A percentile compares a stretch with the other conserved stretches of the same genome.
These are phyloP conservation scores for Bidens hawaiensis DNA, from an alignment of 140 eudicot species.

Conservation along the genomic window DNA sequence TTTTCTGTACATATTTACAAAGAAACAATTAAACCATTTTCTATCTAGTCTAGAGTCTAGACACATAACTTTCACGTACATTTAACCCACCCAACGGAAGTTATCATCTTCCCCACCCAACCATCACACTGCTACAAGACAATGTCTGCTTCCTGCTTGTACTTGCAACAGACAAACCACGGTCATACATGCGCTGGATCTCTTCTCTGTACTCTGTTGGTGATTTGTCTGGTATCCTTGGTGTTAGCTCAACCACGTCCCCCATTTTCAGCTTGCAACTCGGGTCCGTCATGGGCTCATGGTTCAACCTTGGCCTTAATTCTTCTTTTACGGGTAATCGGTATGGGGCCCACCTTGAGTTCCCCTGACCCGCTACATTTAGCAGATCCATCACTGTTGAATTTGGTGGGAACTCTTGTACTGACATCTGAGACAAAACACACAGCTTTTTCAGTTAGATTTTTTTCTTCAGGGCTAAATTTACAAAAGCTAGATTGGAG, in stretches of 20 bases:
- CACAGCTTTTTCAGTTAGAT: too few relatives aligned
- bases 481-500: too few relatives aligned
- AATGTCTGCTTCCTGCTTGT: conserved; percentile 17
- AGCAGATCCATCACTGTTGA: conserved; percentile 57
- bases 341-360: conserved; percentile 56
- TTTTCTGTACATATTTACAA: conserved; percentile 33
- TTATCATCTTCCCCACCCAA: conserved; percentile 46
- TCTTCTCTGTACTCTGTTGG: too few relatives aligned
- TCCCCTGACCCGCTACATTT: too few relatives aligned
- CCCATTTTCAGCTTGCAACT: too few relatives aligned
- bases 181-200: too few relatives aligned
- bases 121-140: conserved; percentile 21
- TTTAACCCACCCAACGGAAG: neutral
- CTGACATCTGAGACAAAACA: conserved; percentile 71
- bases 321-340: conserved; percentile 71
- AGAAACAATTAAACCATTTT: conserved; percentile 20
- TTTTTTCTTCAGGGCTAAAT: neutral
- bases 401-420: conserved; percentile 72
- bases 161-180: conserved; percentile 39
- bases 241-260: too few relatives aligned
- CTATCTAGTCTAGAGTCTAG: too few relatives aligned
- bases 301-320: conserved; percentile 71
- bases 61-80: conserved; percentile 2
- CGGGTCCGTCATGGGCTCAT: conserved; percentile 54
- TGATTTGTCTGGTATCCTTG: too few relatives aligned